phyloP scores from a whole-genome alignment of 139 green algal genomes.

The Penium margaritaceum region DNA sequence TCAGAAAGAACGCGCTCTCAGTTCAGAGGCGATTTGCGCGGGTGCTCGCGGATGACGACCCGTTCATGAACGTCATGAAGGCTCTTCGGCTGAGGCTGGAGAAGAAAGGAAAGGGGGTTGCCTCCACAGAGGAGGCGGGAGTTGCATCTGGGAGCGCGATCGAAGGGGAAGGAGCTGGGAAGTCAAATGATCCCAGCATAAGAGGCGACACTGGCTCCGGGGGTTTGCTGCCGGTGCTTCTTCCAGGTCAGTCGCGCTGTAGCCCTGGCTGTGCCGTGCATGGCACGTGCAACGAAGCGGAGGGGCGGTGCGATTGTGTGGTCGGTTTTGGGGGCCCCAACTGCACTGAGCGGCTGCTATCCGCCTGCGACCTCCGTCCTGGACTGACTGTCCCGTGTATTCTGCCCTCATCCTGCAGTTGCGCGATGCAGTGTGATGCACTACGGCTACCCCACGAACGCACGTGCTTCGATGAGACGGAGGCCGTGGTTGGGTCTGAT shows the following conservation, averaged over 20 bases:
- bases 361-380: background rate
- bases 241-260: no score
- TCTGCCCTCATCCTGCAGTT: background rate
- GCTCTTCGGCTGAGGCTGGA: background rate
- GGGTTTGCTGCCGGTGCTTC: no score
- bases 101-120: no score
- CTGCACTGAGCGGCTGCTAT: background rate
- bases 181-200: no score
- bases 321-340: background rate
- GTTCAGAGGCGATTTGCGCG: background rate
- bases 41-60: background rate
- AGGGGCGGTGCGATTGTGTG: constrained; percentile 13
- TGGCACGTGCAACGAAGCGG: constrained; percentile 17
- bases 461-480: no score
- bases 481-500: no score
- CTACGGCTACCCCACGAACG: no score
- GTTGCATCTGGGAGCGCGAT: no score
- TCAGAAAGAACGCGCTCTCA: background rate
- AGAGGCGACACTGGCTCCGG: no score
- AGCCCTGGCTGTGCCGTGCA: background rate
- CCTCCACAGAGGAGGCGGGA: no score
- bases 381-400: background rate
- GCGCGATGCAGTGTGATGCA: background rate
- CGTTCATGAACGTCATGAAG: constrained; percentile 1
- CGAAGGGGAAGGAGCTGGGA: no score